phyloP scores from a whole-genome alignment of 1,284 basidiomycete genomes.

The Naganishia sp. region DNA sequence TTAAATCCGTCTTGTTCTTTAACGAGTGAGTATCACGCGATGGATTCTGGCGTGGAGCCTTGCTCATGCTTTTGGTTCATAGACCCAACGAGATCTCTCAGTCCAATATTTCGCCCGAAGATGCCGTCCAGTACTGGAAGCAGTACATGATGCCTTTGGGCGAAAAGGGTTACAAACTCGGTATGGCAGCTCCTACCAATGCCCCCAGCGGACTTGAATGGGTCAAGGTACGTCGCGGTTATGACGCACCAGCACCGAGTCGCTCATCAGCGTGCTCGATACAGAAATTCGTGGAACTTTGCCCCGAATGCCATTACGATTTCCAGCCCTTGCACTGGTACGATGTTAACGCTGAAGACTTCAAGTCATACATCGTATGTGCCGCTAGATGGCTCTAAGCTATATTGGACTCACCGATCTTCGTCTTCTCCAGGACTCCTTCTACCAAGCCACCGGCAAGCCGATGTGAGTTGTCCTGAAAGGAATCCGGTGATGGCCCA shows the following conservation, averaged over 20 bases:
- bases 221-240: slow-evolving; percentile 55
- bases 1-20: slow-evolving; percentile 62
- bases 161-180: slow-evolving; percentile 61
- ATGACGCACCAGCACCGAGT: background rate
- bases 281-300: slow-evolving; percentile 24
- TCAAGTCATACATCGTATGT: slow-evolving; percentile 49
- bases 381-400: background rate
- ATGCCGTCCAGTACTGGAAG: slow-evolving; percentile 63
- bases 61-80: background rate
- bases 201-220: slow-evolving; percentile 63
- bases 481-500: background rate
- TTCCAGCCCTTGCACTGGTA: slow-evolving; percentile 53
- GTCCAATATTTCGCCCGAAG: slow-evolving; percentile 62
- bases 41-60: slow-evolving; percentile 3
- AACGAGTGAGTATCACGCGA: slow-evolving; percentile 62
- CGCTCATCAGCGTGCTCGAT: background rate
- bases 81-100: slow-evolving; percentile 66
- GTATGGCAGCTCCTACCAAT: slow-evolving; percentile 69
- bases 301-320: slow-evolving; percentile 36
- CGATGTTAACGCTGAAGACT: slow-evolving; percentile 40
- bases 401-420: background rate
- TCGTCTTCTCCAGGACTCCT: background rate
- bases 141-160: slow-evolving; percentile 65
- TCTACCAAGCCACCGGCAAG: slow-evolving; percentile 17
- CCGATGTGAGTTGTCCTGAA: background rate